phyloP scores from a whole-genome alignment of 495 filamentous ascomycete genomes.

The Aspergillus mulundensis region DNA sequence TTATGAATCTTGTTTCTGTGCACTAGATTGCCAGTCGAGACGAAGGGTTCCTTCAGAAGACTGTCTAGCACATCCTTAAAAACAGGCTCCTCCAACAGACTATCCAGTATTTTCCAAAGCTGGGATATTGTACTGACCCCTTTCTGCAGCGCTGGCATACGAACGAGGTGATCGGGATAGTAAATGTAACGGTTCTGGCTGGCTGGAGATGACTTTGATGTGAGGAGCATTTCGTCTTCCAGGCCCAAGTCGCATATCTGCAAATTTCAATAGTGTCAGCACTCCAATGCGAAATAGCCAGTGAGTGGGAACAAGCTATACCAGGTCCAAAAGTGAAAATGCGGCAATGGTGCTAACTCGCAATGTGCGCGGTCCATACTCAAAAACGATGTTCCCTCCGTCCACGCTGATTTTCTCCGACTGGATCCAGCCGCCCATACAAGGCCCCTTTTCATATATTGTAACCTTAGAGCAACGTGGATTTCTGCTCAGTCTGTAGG shows the following conservation, averaged over 20 bases:
- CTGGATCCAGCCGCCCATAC: conserved; percentile 81
- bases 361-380: conserved; percentile 81
- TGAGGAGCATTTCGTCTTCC: conserved; percentile 56
- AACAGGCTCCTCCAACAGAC: conserved; percentile 57
- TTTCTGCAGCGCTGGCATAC: conserved; percentile 50
- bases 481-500: conserved; percentile 64
- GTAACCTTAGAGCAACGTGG: conserved; percentile 62
- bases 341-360: conserved; percentile 47
- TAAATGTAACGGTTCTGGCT: conserved; percentile 76
- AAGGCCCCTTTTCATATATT: conserved; percentile 66
- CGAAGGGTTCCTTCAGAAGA: conserved; percentile 36
- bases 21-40: background rate
- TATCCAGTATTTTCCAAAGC: conserved; percentile 18
- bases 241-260: conserved; percentile 65
- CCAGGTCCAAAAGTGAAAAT: conserved; percentile 52
- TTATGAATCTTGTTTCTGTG: no score
- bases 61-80: conserved; percentile 48
- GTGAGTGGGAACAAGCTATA: conserved; percentile 25
- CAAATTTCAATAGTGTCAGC: background rate
- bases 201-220: conserved; percentile 42
- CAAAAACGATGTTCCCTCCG: conserved; percentile 64
- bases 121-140: conserved; percentile 23
- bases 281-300: background rate
- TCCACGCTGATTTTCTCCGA: conserved; percentile 62
- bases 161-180: conserved; percentile 84